phyloP scores from a whole-genome alignment of 2,329 filamentous ascomycete genomes.

The Ophiostoma sp. region DNA sequence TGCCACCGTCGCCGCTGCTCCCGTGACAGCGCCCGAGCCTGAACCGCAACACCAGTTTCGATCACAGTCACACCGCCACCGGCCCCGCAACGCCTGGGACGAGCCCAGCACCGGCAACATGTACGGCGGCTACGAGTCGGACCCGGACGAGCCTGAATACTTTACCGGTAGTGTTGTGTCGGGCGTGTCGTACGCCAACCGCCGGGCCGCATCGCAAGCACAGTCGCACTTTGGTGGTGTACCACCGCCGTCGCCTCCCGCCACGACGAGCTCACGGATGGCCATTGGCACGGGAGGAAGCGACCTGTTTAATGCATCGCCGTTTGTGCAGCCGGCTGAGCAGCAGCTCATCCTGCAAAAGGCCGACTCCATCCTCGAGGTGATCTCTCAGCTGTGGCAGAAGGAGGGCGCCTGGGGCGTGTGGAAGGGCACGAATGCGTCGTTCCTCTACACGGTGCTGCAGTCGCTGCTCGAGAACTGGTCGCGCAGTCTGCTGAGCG shows the following conservation, averaged over 20 bases:
- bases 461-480: slow-evolving; percentile 86
- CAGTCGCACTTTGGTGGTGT: slow-evolving; percentile 1
- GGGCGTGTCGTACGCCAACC: slow-evolving; percentile 21
- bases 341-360: slow-evolving; percentile 67
- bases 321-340: slow-evolving; percentile 33
- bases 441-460: slow-evolving; percentile 84
- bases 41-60: neutral
- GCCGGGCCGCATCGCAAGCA: slow-evolving; percentile 9
- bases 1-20: neutral
- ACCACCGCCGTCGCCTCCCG: slow-evolving; percentile 4
- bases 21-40: neutral
- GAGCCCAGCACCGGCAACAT: neutral
- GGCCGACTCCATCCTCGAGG: slow-evolving; percentile 76
- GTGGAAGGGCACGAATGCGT: slow-evolving; percentile 90
- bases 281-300: neutral
- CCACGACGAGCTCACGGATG: neutral
- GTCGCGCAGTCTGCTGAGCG: slow-evolving; percentile 83
- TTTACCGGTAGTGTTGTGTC: slow-evolving; percentile 59
- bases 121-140: slow-evolving; percentile 59
- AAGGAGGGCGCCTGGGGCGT: slow-evolving; percentile 87
- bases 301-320: slow-evolving; percentile 23
- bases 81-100: slow-evolving; percentile 7
- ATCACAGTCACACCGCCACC: slow-evolving; percentile 9
- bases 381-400: slow-evolving; percentile 80
- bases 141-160: slow-evolving; percentile 74